Percentiles rank a stretch among this genome's conserved stretches.
These are phyloP conservation scores for Nannochloropsis granulata DNA, from an alignment of 108 stramenopile species.

Conservation along the genomic window DNA sequence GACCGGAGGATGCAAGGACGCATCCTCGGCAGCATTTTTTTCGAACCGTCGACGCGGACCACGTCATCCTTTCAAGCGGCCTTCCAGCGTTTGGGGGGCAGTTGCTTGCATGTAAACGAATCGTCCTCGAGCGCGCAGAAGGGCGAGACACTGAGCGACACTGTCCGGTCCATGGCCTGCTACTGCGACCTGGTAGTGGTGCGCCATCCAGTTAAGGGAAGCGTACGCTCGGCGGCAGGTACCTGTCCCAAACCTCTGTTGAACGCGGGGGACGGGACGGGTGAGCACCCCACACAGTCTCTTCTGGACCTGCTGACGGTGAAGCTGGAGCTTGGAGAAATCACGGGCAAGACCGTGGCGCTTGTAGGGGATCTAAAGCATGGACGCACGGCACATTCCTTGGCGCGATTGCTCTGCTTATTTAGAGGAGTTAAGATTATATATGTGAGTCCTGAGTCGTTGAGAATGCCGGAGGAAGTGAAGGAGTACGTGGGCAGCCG, in stretches of 20 bases:
- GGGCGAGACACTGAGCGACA: slow-evolving; percentile 83
- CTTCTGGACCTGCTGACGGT: slow-evolving; percentile 90
- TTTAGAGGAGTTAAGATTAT: slow-evolving; percentile 46
- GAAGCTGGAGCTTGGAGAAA: slow-evolving; percentile 49
- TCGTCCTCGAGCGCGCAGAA: slow-evolving; percentile 65
- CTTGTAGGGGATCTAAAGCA: slow-evolving; percentile 85
- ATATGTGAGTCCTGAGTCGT: slow-evolving; percentile 62
- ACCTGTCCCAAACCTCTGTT: slow-evolving; percentile 52
- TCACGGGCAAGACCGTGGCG: slow-evolving; percentile 43
- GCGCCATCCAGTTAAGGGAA: slow-evolving; percentile 66
- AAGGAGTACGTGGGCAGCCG: slow-evolving; percentile 45
- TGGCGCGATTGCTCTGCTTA: slow-evolving; percentile 64
- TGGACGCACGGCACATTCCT: slow-evolving; percentile 87
- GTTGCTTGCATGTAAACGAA: slow-evolving; percentile 54
- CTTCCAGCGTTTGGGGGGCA: slow-evolving; percentile 77
- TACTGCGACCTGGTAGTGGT: slow-evolving; percentile 78
- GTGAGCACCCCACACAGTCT: slow-evolving; percentile 97
- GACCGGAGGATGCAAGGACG: slow-evolving; percentile 10
- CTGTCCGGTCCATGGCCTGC: slow-evolving; percentile 65
- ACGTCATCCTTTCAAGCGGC: slow-evolving; percentile 88
- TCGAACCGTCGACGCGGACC: slow-evolving; percentile 89
- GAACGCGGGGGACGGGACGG: slow-evolving; percentile 93
- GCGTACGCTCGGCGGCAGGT: slow-evolving; percentile 24
- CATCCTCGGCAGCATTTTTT: slow-evolving; percentile 69
- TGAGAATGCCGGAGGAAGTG: slow-evolving; percentile 69